Evolutionary conservation across 345 rosid genomes (phyloP).

Genomic region (Atalantia buxifolia): DNA sequence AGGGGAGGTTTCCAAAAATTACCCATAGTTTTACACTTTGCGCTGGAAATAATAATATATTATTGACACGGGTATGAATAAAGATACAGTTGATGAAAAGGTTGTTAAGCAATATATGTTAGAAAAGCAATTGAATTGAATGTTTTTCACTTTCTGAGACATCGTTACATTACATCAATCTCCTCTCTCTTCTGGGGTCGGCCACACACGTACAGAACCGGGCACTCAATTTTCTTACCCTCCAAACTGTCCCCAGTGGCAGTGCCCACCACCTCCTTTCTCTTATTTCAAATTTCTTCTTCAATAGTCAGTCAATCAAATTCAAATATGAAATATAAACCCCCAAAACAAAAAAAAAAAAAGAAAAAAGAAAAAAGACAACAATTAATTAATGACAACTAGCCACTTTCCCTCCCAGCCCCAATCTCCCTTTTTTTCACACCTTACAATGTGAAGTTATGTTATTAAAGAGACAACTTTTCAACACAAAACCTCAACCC

Average conservation of each 20-base stretch:
- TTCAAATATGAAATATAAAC: not conserved
- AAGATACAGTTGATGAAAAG: not conserved
- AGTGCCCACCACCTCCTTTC: slow-evolving; percentile 22
- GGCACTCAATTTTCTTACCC: not conserved
- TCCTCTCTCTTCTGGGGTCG: not conserved
- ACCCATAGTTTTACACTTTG: not conserved
- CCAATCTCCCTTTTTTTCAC: slow-evolving; percentile 1
- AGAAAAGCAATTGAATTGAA: slow-evolving; percentile 21
- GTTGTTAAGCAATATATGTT: not conserved
- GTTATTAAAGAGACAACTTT: slow-evolving; percentile 21
- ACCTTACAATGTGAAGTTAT: not conserved
- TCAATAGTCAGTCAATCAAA: slow-evolving; percentile 22
- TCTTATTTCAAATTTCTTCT: slow-evolving; percentile 30
- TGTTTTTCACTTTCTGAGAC: slow-evolving; percentile 15
- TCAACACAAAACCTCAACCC: slow-evolving; percentile 1
- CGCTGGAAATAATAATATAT: not conserved
- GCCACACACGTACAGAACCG: not conserved
- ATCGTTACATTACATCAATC: slow-evolving; percentile 11
- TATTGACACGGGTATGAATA: not conserved
- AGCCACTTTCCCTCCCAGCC: slow-evolving; percentile 13
- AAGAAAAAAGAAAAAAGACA: no score
- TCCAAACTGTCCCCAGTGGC: not conserved
- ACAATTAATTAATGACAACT: slow-evolving; percentile 6
- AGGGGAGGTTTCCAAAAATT: no score
- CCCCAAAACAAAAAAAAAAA: not conserved